Evolutionary conservation across 306 rosid genomes (phyloP), one percentile per base, ranked within the genome.

Genomic region (Castanospermum australe): DNA sequence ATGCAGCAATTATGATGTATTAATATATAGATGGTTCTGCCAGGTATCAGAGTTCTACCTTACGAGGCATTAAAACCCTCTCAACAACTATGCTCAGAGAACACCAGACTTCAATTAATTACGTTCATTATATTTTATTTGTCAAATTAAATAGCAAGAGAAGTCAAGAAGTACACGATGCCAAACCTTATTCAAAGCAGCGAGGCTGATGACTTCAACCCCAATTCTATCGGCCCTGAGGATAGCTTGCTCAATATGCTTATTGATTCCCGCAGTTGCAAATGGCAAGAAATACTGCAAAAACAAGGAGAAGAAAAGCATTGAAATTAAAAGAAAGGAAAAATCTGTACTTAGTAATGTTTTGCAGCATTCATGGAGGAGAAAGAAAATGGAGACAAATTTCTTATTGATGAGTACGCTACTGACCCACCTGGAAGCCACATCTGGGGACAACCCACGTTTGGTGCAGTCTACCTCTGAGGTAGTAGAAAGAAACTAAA

Each of bases 161-260:
- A 38, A 59, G 3, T 45, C 8, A 14, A 61, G 20, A 41, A 61
- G 59, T 59, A 71, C 41, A 61, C 11, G 22, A 21, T 15, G 61
- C 85, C 92, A 79, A 45, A 96, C 99, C 99, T 96, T 93, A 87
- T 93, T 96, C 73, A 96, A 83, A 50, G 99, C 99, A 66, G 99
- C 97, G 10, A 96, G 94, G 86, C 99, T 96, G 20, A 96, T 91
- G 83, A 96, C 99, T 84, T 89, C 88, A 24, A 96, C 93, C 1
- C 99, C 99, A 56, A 93, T 66, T 75, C 82, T 90, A 80, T 96
- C 97, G 20, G 99, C 99, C 85, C 92, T 86, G 4, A 93, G 86
- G 47, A 96, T 96, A 57, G 99, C 96, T 22, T 82, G 62, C 75
- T 96, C 99, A 77, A 96, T 96, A 10, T 87, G 98, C 25, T 91